These are phyloP conservation scores for Aspergillus sergii DNA, from an alignment of 2,329 filamentous ascomycete genomes.

Conservation along the genomic window DNA sequence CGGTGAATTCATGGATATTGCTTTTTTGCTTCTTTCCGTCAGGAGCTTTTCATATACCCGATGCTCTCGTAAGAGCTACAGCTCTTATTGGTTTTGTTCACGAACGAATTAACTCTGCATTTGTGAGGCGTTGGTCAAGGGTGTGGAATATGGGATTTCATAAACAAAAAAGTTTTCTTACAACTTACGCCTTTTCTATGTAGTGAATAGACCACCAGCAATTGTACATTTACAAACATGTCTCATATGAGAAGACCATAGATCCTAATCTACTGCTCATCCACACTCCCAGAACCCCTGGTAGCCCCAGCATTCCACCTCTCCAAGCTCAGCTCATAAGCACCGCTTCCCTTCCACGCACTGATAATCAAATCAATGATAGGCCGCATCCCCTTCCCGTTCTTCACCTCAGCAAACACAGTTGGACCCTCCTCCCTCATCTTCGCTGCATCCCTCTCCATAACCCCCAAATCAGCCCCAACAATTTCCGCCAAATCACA, in stretches of 20 bases:
- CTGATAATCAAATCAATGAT: conserved; percentile 87
- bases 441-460: conserved; percentile 92
- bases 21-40: conserved; percentile 10
- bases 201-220: neutral
- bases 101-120: conserved; percentile 6
- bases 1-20: conserved; percentile 8
- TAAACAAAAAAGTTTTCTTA: neutral
- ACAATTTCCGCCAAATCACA: conserved; percentile 89
- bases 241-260: neutral
- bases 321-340: conserved; percentile 52
- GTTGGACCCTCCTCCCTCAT: conserved; percentile 96
- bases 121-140: conserved; percentile 6
- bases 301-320: conserved; percentile 47
- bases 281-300: conserved; percentile 37
- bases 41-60: conserved; percentile 21
- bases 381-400: conserved; percentile 78
- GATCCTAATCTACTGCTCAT: conserved; percentile 6
- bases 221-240: conserved; percentile 5
- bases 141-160: neutral
- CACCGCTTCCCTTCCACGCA: conserved; percentile 90
- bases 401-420: conserved; percentile 97
- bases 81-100: conserved; percentile 1
- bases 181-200: neutral
- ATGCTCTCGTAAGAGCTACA: neutral
- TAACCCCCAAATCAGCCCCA: conserved; percentile 85